These are phyloP conservation scores for Cryptosporidium viatorum DNA, from an alignment of 169 alveolate genomes.

Conservation along the genomic window DNA sequence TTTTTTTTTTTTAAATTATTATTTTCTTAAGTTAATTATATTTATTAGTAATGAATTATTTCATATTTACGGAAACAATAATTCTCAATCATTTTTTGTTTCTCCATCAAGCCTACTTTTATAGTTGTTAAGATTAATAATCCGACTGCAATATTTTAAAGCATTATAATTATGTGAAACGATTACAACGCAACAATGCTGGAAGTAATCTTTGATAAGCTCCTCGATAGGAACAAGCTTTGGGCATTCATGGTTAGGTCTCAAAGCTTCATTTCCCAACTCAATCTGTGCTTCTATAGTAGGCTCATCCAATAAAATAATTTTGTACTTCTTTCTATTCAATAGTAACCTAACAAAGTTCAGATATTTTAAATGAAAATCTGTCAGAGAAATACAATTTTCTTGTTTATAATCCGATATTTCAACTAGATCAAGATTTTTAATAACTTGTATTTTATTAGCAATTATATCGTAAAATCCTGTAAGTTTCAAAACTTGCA, in stretches of 20 bases:
- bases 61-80: too few species aligned
- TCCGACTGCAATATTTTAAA: slow-evolving; percentile 28
- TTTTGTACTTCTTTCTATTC: slow-evolving; percentile 6
- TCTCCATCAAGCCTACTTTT: neutral
- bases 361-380: slow-evolving; percentile 18
- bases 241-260: neutral
- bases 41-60: too few species aligned
- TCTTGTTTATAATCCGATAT: neutral
- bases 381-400: neutral
- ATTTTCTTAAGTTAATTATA: too few species aligned
- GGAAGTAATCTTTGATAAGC: slow-evolving; percentile 24
- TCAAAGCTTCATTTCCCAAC: neutral
- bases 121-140: neutral
- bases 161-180: slow-evolving; percentile 5
- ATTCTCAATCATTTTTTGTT: neutral
- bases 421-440: slow-evolving; percentile 1
- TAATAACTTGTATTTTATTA: neutral
- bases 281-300: neutral
- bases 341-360: slow-evolving; percentile 27
- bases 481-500: neutral
- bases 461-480: neutral
- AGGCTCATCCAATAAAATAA: slow-evolving; percentile 44
- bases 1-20: too few species aligned
- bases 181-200: slow-evolving; percentile 24
- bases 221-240: slow-evolving; percentile 52